Evolutionary conservation across 306 rosid species (phyloP).

Genomic region (Gastrolobium villosum): DNA sequence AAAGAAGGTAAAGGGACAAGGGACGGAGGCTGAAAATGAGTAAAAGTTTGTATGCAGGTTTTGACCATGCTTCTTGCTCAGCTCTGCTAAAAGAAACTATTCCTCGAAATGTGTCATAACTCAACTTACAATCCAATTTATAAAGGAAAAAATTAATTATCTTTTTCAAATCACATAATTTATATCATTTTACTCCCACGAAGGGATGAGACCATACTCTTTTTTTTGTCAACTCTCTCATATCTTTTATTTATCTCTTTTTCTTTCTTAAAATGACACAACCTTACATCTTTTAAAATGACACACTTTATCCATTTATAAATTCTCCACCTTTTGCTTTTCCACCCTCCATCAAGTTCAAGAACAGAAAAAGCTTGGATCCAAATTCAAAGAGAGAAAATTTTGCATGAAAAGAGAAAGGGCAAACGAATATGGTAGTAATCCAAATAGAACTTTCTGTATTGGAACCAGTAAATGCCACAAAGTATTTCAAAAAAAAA

Average conservation of each 20-base stretch:
- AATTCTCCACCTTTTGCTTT: conserved; percentile 5
- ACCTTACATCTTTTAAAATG: too few species aligned
- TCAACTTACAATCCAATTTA: conserved; percentile 3
- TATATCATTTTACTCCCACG: too few species aligned
- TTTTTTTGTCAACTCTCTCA: too few species aligned
- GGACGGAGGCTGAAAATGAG: conserved; percentile 3
- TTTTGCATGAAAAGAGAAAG: neutral
- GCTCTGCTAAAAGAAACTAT: conserved; percentile 6
- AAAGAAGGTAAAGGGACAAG: conserved; percentile 32
- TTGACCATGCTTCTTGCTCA: conserved; percentile 31
- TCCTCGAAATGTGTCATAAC: conserved; percentile 8
- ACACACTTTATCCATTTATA: too few species aligned
- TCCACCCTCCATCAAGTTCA: neutral
- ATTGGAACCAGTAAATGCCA: neutral
- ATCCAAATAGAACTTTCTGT: conserved; percentile 5
- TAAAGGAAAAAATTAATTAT: too few species aligned
- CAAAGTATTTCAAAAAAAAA: too few species aligned
- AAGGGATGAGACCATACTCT: too few species aligned
- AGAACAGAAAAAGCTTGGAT: conserved; percentile 4
- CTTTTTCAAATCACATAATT: too few species aligned
- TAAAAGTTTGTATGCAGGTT: conserved; percentile 20
- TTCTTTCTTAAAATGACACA: too few species aligned
- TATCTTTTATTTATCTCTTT: too few species aligned
- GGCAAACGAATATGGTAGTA: neutral
- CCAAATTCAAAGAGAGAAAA: neutral